Conservation (phyloP, 1,139 yeast genomes). For the Protomyces inundatus region DNA sequence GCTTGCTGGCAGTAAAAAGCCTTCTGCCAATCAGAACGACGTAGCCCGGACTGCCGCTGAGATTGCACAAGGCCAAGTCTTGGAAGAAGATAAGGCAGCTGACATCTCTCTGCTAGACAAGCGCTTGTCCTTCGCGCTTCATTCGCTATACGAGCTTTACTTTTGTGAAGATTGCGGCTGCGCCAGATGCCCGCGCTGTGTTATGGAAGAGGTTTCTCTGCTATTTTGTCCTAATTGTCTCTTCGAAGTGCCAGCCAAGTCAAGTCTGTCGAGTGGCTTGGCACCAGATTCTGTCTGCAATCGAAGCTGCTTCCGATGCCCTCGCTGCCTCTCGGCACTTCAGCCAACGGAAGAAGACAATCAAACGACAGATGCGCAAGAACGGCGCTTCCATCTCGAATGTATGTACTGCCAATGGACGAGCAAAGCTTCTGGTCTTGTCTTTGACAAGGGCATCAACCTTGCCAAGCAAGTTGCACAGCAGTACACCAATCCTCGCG, state of each 20-base stretch:
- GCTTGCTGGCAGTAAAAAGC: too few relatives aligned
- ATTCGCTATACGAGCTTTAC: constrained; percentile 30
- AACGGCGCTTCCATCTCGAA: constrained; percentile 14
- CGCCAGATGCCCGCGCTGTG: constrained; percentile 33
- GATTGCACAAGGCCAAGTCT: too few relatives aligned
- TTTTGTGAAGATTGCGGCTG: constrained; percentile 33
- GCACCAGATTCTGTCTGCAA: constrained; percentile 27
- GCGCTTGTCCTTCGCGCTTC: constrained; percentile 28
- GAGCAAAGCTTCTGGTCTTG: constrained; percentile 18
- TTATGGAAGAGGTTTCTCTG: constrained; percentile 32
- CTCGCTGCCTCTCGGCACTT: constrained; percentile 28
- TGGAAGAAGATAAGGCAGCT: background rate
- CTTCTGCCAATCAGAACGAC: too few relatives aligned
- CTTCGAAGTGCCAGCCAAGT: constrained; percentile 28
- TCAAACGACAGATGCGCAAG: too few relatives aligned
- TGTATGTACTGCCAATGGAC: constrained; percentile 33
- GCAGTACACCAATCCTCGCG: background rate
- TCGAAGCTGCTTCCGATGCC: constrained; percentile 33
- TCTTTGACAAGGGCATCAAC: constrained; percentile 27
- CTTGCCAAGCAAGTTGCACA: constrained; percentile 12
- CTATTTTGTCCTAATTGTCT: constrained; percentile 33
- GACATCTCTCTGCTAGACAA: constrained; percentile 2
- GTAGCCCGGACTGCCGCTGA: too few relatives aligned
- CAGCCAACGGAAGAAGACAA: constrained; percentile 17
- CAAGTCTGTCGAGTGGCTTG: background rate